These are phyloP conservation scores for Sophora flavescens DNA, from an alignment of 306 rosid genomes.

Conservation along the genomic window DNA sequence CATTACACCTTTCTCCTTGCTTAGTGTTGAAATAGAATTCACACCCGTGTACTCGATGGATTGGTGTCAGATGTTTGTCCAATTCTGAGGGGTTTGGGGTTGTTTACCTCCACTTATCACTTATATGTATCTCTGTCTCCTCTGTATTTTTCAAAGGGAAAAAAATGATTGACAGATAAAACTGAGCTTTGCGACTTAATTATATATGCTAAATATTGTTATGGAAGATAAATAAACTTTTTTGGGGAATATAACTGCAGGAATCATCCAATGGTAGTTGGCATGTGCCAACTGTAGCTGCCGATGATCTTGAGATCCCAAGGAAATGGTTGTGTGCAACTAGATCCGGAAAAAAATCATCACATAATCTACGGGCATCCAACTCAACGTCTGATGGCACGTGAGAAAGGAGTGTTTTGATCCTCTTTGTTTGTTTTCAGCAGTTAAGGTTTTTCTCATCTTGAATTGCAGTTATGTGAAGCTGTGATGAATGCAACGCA, in stretches of 20 bases:
- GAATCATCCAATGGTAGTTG: conserved; percentile 84
- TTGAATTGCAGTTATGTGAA: conserved; percentile 63
- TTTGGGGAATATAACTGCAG: conserved; percentile 51
- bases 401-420: conserved; percentile 17
- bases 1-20: not conserved
- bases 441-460: conserved; percentile 29
- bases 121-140: conserved; percentile 6
- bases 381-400: conserved; percentile 23
- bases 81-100: conserved; percentile 16
- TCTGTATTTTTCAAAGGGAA: not conserved
- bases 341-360: conserved; percentile 54
- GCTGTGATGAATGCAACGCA: conserved; percentile 67
- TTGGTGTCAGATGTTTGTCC: conserved; percentile 29
- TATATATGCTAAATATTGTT: conserved; percentile 15
- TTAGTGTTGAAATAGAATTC: conserved; percentile 8
- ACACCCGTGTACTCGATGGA: not conserved
- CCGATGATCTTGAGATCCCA: conserved; percentile 76
- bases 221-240: conserved; percentile 13
- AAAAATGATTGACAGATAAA: not conserved
- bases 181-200: conserved; percentile 19
- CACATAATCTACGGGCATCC: conserved; percentile 41
- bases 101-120: not conserved
- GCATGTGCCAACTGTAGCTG: conserved; percentile 79
- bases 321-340: conserved; percentile 88
- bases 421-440: conserved; percentile 37